A percentile compares a stretch with the other conserved stretches of the same genome.
phyloP scores from a whole-genome alignment of 352 stramenopile species.

The Pythium scleroteichum region DNA sequence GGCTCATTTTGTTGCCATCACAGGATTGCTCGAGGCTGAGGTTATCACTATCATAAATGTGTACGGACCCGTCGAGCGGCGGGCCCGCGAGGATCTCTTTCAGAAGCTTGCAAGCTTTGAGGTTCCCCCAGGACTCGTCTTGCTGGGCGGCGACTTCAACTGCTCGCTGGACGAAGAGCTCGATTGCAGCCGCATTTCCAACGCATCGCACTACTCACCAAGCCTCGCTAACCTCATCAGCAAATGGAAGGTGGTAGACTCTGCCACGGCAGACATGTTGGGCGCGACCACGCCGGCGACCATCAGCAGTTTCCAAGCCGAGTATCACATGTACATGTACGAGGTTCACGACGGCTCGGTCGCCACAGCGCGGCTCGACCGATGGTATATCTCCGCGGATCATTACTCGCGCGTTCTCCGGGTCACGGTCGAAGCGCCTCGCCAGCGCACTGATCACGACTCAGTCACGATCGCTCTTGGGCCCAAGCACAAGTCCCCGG shows the following conservation, averaged over 20 bases:
- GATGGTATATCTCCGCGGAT: conserved; percentile 7
- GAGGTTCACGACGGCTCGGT: neutral
- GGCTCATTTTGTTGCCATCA: too few relatives aligned
- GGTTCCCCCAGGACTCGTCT: neutral
- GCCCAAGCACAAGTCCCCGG: neutral
- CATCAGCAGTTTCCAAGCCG: conserved; percentile 1
- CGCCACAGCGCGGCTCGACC: conserved; percentile 1
- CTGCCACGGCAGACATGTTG: neutral
- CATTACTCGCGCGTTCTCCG: neutral
- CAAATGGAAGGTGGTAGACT: neutral
- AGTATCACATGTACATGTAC: conserved; percentile 17
- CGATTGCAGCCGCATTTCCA: neutral
- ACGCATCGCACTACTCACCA: neutral
- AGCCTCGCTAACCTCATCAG: neutral
- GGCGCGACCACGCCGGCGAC: too few relatives aligned
- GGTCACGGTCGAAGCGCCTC: neutral
- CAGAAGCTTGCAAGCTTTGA: too few relatives aligned
- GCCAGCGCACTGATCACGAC: conserved; percentile 2
- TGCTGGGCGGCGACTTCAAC: conserved; percentile 16
- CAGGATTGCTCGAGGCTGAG: too few relatives aligned
- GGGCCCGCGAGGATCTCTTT: too few relatives aligned
- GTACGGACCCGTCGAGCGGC: too few relatives aligned
- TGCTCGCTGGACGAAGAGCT: conserved; percentile 1
- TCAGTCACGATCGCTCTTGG: neutral
- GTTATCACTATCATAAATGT: too few relatives aligned